Evolutionary conservation across 2,329 filamentous ascomycete genomes (phyloP).

Genomic region (Hymenoscyphus fructigenus): DNA sequence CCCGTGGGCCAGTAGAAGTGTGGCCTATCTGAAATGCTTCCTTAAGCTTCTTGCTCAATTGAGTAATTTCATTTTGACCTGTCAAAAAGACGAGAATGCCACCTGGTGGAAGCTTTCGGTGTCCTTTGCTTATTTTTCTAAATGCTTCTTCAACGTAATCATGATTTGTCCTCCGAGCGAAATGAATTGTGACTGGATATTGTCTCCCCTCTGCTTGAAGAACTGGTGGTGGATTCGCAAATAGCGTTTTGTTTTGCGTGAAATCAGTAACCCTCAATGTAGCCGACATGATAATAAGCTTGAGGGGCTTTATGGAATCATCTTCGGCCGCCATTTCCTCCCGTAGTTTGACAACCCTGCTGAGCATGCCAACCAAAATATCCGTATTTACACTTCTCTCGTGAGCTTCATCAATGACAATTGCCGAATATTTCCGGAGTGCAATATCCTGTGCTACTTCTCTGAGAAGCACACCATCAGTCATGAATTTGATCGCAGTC

Average conservation of each 20-base stretch:
- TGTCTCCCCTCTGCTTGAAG: slow-evolving; percentile 90
- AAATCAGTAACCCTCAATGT: slow-evolving; percentile 90
- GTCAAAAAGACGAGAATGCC: slow-evolving; percentile 94
- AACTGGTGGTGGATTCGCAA: slow-evolving; percentile 75
- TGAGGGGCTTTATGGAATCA: slow-evolving; percentile 71
- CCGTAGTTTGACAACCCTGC: slow-evolving; percentile 83
- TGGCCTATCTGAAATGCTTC: slow-evolving; percentile 52
- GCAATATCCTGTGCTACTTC: slow-evolving; percentile 90
- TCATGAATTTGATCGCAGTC: slow-evolving; percentile 98
- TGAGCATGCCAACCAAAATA: slow-evolving; percentile 96
- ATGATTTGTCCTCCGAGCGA: slow-evolving; percentile 74
- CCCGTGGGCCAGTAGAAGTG: slow-evolving; percentile 59
- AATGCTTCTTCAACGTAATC: slow-evolving; percentile 93
- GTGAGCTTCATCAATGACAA: slow-evolving; percentile 95
- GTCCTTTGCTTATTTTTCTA: slow-evolving; percentile 80
- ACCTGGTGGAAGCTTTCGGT: slow-evolving; percentile 84
- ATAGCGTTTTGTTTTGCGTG: slow-evolving; percentile 78
- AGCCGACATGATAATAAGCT: slow-evolving; percentile 97
- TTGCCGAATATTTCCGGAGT: slow-evolving; percentile 84
- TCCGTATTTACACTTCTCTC: slow-evolving; percentile 97
- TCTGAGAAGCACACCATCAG: slow-evolving; percentile 89
- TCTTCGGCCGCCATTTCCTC: slow-evolving; percentile 73
- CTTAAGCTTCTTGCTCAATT: slow-evolving; percentile 77
- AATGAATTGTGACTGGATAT: slow-evolving; percentile 86
- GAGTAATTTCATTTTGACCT: slow-evolving; percentile 85